A percentile compares a stretch with the other conserved stretches of the same genome.
These are phyloP conservation scores for Hirsutella thompsonii DNA, from an alignment of 2,329 filamentous ascomycete species.

Conservation along the genomic window DNA sequence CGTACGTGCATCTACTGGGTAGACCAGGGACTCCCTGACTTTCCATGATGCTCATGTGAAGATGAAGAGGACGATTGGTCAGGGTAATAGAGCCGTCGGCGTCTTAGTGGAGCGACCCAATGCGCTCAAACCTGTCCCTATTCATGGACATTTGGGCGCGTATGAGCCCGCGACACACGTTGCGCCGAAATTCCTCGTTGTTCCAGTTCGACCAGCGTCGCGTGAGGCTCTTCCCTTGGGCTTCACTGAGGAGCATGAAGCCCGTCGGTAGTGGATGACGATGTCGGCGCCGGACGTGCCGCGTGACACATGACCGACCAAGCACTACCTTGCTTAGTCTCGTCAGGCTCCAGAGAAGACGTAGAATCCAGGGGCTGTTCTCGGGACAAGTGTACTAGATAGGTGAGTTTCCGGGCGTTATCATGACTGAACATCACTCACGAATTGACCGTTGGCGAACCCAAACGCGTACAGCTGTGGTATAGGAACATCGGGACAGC, in stretches of 20 bases:
- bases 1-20: constrained; percentile 16
- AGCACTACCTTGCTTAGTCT: background rate
- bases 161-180: constrained; percentile 12
- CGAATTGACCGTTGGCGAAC: constrained; percentile 8
- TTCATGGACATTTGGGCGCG: constrained; percentile 12
- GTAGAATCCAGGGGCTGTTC: background rate
- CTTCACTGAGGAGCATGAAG: constrained; percentile 1
- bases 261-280: background rate
- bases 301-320: background rate
- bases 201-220: constrained; percentile 5
- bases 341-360: background rate
- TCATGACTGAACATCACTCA: constrained; percentile 2
- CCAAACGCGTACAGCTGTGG: constrained; percentile 14
- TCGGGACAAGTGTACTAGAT: background rate
- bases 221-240: constrained; percentile 2
- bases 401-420: background rate
- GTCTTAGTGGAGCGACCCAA: constrained; percentile 19
- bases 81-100: constrained; percentile 13
- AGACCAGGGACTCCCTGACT: constrained; percentile 20
- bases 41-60: constrained; percentile 18
- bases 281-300: background rate
- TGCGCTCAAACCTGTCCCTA: constrained; percentile 14
- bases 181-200: constrained; percentile 5
- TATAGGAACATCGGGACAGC: constrained; percentile 12
- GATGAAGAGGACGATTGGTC: constrained; percentile 19